Base-by-base conservation (phyloP, 805 yeast genomes). In the Saturnispora besseyi region DNA sequence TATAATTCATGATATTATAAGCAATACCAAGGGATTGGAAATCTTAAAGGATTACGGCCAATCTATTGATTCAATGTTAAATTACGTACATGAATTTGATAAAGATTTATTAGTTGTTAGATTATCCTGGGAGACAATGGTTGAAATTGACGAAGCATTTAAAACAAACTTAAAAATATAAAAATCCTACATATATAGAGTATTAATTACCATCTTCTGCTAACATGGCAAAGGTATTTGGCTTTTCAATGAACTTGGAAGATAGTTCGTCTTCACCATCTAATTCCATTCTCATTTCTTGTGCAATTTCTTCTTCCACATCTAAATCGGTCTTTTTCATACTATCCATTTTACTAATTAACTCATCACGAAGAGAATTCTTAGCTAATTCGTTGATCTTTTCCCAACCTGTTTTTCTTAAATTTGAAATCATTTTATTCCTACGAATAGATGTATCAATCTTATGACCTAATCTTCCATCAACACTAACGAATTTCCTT, bases 371-470 rank as follows among this genome's bases (percentile, higher is more conserved):
- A 1, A 61, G 47, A 6, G 63, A 51, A 24, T 56, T 63, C 50
- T 62, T 72, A 10, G 80, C 74, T 30, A 64, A 62, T 51, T 75
- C 69, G 60, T 83, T 84, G 49, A 82, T 81, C 41, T 72, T 68
- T 45, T 83, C 89, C 93, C 91, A 84, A 13, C 79, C 82, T 0
- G 86, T 68, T 62, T 82, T 84, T 64, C 93, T 73, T 10, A 83
- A 72, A 21, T 64, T 68, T 57, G 78, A 83, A 29, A 84, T 79
- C 56, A 70, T 76, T 57, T 73, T 81, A 22, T 87, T 82, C 59
- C 87, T 75, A 44, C 74, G 73, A 28, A 81, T 76, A 55, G 87
- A 79, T 56, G 78, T 79, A 55, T 77, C 77, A 38, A 84, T 82
- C 61, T 83, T 84, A 41, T 45, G 51, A 59, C 71, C 53, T 33